These are phyloP conservation scores for Parietaria judaica DNA, from an alignment of 306 rosid species.

Conservation along the genomic window DNA sequence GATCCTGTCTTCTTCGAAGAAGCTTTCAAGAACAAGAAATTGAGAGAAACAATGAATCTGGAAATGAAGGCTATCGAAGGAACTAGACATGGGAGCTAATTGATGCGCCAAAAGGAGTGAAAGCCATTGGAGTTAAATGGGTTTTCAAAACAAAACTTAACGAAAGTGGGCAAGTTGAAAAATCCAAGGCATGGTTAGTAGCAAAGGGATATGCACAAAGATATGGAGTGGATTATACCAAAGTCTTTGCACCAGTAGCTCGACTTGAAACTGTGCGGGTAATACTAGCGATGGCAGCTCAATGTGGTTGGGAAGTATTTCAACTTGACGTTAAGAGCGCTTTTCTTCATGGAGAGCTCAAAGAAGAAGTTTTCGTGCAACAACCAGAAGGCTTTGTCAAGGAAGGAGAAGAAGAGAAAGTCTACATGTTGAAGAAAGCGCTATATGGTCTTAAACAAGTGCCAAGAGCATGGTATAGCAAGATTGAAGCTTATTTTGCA, in stretches of 20 bases:
- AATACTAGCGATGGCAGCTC: neutral
- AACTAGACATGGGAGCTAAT: conserved; percentile 1
- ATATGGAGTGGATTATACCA: neutral
- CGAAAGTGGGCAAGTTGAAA: conserved; percentile 1
- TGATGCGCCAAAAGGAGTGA: neutral
- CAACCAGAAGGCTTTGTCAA: neutral
- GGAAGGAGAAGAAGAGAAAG: neutral
- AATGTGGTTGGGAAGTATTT: neutral
- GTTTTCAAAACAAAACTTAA: conserved; percentile 1
- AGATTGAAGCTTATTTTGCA: neutral
- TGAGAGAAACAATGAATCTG: neutral
- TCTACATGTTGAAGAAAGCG: neutral
- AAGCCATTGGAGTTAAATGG: conserved; percentile 5
- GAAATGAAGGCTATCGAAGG: neutral
- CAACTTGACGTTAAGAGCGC: neutral
- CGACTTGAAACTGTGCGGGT: neutral
- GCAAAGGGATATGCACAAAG: neutral
- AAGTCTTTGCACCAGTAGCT: neutral
- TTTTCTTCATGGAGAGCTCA: neutral
- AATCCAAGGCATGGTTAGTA: neutral
- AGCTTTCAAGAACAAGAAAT: neutral
- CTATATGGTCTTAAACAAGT: conserved; percentile 1
- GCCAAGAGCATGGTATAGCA: neutral
- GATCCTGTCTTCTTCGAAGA: neutral
- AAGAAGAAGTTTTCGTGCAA: neutral